phyloP scores from a whole-genome alignment of 768 basidiomycete genomes.

The Hysterangium stoloniferum region DNA sequence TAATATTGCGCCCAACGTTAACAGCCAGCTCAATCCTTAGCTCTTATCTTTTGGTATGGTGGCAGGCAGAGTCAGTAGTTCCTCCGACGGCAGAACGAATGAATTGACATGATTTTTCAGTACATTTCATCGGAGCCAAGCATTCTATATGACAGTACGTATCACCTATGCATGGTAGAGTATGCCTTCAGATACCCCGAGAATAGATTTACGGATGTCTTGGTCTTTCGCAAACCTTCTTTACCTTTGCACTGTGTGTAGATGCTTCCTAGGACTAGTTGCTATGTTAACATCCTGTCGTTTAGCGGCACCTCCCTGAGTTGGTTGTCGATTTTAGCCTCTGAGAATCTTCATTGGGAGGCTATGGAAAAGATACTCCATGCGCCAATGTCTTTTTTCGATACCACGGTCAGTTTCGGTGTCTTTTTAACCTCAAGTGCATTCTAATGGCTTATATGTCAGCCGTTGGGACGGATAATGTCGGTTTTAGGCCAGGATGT shows the following conservation, averaged over 20 bases:
- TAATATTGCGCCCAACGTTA: not conserved
- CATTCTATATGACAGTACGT: constrained; percentile 46
- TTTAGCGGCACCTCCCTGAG: constrained; percentile 46
- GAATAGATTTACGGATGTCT: constrained; percentile 46
- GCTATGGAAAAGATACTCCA: constrained; percentile 52
- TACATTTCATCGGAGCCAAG: constrained; percentile 39
- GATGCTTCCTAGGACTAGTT: not conserved
- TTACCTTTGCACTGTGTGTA: constrained; percentile 50
- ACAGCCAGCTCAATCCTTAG: constrained; percentile 36
- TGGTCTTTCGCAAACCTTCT: constrained; percentile 48
- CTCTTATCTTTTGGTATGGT: constrained; percentile 64
- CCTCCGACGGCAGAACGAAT: not conserved
- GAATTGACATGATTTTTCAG: constrained; percentile 20
- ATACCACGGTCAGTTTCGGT: constrained; percentile 42
- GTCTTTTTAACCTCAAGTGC: not conserved
- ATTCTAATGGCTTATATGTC: not conserved
- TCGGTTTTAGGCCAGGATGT: constrained; percentile 61
- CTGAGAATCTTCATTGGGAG: constrained; percentile 52
- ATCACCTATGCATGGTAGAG: not conserved
- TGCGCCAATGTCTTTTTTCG: constrained; percentile 75
- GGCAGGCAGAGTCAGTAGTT: constrained; percentile 49
- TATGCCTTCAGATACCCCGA: not conserved
- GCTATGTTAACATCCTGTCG: not conserved
- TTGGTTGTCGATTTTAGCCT: constrained; percentile 49
- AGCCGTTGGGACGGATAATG: constrained; percentile 55